Evolutionary conservation across 2,329 filamentous ascomycete species (phyloP).

Genomic region (Samsoniella hepiali): DNA sequence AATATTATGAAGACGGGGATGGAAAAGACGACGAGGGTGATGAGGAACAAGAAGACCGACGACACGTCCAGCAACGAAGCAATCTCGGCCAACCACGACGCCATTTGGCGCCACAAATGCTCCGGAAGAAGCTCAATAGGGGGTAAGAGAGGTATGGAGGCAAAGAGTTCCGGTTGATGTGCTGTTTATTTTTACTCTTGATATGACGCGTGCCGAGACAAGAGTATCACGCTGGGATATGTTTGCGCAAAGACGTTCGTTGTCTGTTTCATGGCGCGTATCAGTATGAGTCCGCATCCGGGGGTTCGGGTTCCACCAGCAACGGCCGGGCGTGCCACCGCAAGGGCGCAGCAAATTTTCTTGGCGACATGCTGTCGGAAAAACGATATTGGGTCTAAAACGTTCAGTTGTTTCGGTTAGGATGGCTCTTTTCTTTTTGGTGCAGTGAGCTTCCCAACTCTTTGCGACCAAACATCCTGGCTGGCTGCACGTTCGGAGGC

Average conservation of each 20-base stretch:
- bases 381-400: no score
- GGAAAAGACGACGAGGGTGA: conserved; percentile 49
- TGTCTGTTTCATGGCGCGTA: conserved; percentile 12
- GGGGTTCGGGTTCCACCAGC: not conserved
- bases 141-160: not conserved
- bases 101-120: not conserved
- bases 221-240: not conserved
- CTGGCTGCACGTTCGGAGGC: no score
- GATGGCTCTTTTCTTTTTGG: no score
- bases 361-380: not conserved
- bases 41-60: conserved; percentile 38
- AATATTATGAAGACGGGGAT: conserved; percentile 53
- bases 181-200: no score
- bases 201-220: not conserved
- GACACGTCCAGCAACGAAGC: conserved; percentile 29
- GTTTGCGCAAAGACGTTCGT: not conserved
- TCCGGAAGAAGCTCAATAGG: not conserved
- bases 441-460: no score
- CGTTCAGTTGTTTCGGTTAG: no score
- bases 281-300: conserved; percentile 23
- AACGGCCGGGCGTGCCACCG: not conserved
- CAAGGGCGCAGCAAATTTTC: not conserved
- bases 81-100: conserved; percentile 24
- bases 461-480: no score
- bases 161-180: not conserved